Evolutionary conservation across 345 rosid species (phyloP).

Genomic region (Pugionium dolabratum): DNA sequence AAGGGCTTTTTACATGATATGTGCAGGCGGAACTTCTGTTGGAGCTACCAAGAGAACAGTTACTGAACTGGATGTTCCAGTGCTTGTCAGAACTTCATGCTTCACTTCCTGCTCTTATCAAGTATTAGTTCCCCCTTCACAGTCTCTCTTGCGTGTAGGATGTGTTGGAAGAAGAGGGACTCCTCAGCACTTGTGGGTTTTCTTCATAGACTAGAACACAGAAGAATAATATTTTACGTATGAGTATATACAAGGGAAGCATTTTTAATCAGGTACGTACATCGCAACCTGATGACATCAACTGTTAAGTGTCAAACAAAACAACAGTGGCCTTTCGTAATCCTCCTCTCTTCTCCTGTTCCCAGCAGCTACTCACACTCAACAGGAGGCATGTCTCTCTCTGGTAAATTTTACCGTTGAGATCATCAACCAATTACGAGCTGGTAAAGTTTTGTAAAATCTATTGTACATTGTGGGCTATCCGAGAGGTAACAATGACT

Average conservation of each 20-base stretch:
- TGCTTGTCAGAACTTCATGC: slow-evolving; percentile 89
- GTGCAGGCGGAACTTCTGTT: slow-evolving; percentile 90
- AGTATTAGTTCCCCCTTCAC: slow-evolving; percentile 49
- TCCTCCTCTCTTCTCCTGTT: slow-evolving; percentile 13
- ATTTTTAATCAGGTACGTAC: slow-evolving; percentile 22
- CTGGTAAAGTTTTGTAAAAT: slow-evolving; percentile 35
- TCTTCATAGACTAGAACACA: slow-evolving; percentile 18
- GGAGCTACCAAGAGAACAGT: slow-evolving; percentile 86
- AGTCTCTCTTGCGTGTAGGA: slow-evolving; percentile 25
- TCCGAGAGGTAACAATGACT: too few species aligned
- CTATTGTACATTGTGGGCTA: slow-evolving; percentile 9
- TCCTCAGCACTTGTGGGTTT: slow-evolving; percentile 21
- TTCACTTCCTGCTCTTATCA: slow-evolving; percentile 77
- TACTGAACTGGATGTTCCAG: slow-evolving; percentile 88
- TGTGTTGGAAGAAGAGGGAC: slow-evolving; percentile 28
- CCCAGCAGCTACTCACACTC: slow-evolving; percentile 24
- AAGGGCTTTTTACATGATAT: slow-evolving; percentile 21
- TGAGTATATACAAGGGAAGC: slow-evolving; percentile 12
- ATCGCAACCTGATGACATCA: slow-evolving; percentile 21
- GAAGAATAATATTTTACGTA: slow-evolving; percentile 6
- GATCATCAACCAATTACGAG: slow-evolving; percentile 31
- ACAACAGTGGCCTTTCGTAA: slow-evolving; percentile 11
- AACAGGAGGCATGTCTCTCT: slow-evolving; percentile 8
- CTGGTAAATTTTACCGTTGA: neutral
- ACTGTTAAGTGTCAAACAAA: neutral